Evolutionary conservation across 2,329 filamentous ascomycete species (phyloP).

Genomic region (Lachnellula cervina): DNA sequence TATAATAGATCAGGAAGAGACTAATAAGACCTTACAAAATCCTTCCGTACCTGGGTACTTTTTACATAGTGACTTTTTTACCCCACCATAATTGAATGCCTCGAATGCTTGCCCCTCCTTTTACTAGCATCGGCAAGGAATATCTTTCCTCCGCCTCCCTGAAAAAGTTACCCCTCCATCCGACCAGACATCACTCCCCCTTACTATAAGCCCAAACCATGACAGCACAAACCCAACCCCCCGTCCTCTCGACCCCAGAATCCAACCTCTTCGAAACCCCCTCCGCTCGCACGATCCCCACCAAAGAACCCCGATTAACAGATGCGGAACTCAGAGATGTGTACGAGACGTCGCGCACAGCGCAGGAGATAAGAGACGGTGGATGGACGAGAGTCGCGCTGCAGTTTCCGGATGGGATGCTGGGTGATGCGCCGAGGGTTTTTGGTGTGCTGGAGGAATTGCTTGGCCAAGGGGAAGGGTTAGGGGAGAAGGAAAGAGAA

Average conservation of each 20-base stretch:
- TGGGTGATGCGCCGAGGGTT: slow-evolving; percentile 77
- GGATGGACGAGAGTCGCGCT: slow-evolving; percentile 75
- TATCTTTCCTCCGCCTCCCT: not conserved
- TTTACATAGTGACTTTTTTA: not conserved
- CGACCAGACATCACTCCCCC: not conserved
- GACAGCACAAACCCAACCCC: slow-evolving; percentile 43
- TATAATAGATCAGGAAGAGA: no score
- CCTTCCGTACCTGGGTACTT: no score
- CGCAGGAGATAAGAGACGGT: slow-evolving; percentile 66
- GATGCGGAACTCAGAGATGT: slow-evolving; percentile 69
- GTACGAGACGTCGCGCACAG: slow-evolving; percentile 82
- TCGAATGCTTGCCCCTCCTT: not conserved
- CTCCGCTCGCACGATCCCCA: slow-evolving; percentile 22
- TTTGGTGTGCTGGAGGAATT: slow-evolving; percentile 59
- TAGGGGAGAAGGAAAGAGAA: not conserved
- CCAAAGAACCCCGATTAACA: slow-evolving; percentile 7
- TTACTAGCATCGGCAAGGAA: not conserved
- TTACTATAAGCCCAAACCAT: not conserved
- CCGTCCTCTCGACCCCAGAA: slow-evolving; percentile 60
- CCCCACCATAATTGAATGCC: not conserved
- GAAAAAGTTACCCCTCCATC: slow-evolving; percentile 5
- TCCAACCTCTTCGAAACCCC: slow-evolving; percentile 53
- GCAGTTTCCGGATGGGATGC: slow-evolving; percentile 95
- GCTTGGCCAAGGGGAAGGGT: slow-evolving; percentile 30
- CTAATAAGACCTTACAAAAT: no score